phyloP scores from a whole-genome alignment of 495 filamentous ascomycete species.

The Patellaria atrata region DNA sequence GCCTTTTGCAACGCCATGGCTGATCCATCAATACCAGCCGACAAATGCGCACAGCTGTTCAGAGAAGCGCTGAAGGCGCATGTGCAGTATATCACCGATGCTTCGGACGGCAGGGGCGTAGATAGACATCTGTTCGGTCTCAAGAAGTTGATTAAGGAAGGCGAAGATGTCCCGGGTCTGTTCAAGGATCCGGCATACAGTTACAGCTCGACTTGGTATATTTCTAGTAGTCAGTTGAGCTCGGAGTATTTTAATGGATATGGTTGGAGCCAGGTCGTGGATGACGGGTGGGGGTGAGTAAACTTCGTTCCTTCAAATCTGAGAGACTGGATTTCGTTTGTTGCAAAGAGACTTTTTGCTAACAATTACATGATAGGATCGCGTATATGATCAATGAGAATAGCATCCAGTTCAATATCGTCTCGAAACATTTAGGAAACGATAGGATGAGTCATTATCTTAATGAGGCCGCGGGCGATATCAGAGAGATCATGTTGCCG shows the following conservation, averaged over 20 bases:
- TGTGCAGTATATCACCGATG: slow-evolving; percentile 77
- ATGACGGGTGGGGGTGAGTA: slow-evolving; percentile 67
- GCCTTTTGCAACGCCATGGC: slow-evolving; percentile 82
- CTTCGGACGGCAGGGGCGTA: slow-evolving; percentile 82
- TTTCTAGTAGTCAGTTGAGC: slow-evolving; percentile 79
- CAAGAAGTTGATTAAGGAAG: slow-evolving; percentile 75
- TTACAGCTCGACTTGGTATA: slow-evolving; percentile 80
- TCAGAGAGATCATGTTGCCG: slow-evolving; percentile 75
- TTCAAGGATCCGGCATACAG: slow-evolving; percentile 75
- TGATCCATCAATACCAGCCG: slow-evolving; percentile 43
- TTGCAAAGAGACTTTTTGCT: slow-evolving; percentile 6
- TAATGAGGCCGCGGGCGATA: slow-evolving; percentile 81
- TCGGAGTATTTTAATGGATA: slow-evolving; percentile 98
- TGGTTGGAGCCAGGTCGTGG: slow-evolving; percentile 97
- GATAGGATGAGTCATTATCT: slow-evolving; percentile 91
- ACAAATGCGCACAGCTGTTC: slow-evolving; percentile 58
- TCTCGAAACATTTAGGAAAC: slow-evolving; percentile 63
- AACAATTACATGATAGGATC: slow-evolving; percentile 34
- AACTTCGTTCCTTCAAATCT: background rate
- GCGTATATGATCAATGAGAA: slow-evolving; percentile 99
- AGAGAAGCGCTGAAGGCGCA: slow-evolving; percentile 68
- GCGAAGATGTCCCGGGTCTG: slow-evolving; percentile 66
- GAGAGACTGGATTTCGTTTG: background rate
- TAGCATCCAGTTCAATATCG: slow-evolving; percentile 95
- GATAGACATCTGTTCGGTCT: slow-evolving; percentile 95